Conservation (phyloP, 208 protist species). For the Phytomonas serpens region DNA sequence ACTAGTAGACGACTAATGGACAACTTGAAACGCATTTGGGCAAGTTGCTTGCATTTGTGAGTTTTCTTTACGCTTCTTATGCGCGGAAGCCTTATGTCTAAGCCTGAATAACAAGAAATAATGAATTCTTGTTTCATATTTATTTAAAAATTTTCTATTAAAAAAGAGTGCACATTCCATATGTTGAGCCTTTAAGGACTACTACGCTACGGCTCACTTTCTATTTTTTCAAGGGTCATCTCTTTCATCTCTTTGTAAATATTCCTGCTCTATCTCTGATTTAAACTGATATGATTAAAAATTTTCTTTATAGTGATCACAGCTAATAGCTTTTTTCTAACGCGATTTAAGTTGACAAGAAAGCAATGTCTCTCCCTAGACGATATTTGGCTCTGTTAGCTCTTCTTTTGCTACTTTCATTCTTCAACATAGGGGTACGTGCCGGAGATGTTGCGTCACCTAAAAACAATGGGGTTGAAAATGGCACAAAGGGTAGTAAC, state of each 20-base stretch:
- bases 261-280: background rate
- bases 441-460: background rate
- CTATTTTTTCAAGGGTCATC: background rate
- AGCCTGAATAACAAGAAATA: background rate
- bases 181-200: background rate
- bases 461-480: background rate
- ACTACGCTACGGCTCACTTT: background rate
- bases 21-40: background rate
- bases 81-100: background rate
- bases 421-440: background rate
- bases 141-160: background rate
- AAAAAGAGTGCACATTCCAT: background rate
- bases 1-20: background rate
- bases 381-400: background rate
- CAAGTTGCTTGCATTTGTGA: background rate
- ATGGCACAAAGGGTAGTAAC: background rate
- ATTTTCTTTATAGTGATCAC: background rate
- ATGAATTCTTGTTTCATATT: background rate
- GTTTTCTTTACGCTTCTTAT: background rate
- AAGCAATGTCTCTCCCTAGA: background rate
- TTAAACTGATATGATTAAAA: background rate
- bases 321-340: background rate
- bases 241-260: background rate
- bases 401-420: background rate
- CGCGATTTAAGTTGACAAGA: background rate